Base-by-base conservation (phyloP, 768 basidiomycete species). In the Serendipita sp. region DNA sequence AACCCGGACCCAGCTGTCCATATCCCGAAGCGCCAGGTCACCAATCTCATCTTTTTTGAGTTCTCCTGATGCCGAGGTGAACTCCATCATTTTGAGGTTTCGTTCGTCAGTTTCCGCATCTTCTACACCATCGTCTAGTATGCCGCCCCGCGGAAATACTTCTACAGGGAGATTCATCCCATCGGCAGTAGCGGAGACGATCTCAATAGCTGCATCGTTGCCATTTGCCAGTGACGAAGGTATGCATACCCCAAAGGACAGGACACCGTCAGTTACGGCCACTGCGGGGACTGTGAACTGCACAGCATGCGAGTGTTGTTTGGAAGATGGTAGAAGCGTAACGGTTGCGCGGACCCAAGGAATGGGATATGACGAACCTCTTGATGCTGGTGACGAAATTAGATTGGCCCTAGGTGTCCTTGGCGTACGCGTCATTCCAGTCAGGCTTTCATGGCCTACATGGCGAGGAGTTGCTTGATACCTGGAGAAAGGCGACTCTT, bases 311-410 rank as follows among this genome's bases (percentile, higher is more conserved):
- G 56, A 60, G 8, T 60, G 28, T 60, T 60, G 56, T 18, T 60
- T 8, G 8, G 56, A 60, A 4, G 34, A 23, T n/a, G 56, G 69
- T 52, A 88, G 75, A 10, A 80, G 81, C 5, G 81, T 86, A 66
- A 86, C 80, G 3, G 72, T 76, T 41, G 77, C 79, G 60, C 71
- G 73, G 51, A 84, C 83, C 45, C 77, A 82, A 35, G 85, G 80
- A 36, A 89, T 85, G 73, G 85, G 79, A 56, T 82, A 72, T 32
- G 80, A 80, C 3, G 84, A 83, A 64, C 84, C 80, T 41, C 41
- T 41, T 63, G 80, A 76, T n/a, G 36, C 23, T 3, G 65, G 23
- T 3, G 65, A n/a, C 34, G 56, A 7, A 36, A 35, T 56, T 28
- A 32, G 32, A 36, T 11, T 36, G 34, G 56, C 36, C 10, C 56